Percentiles rank a stretch among this genome's conserved stretches.
Conservation (phyloP, 768 basidiomycete genomes). For the Phanerochaete sordida region DNA sequence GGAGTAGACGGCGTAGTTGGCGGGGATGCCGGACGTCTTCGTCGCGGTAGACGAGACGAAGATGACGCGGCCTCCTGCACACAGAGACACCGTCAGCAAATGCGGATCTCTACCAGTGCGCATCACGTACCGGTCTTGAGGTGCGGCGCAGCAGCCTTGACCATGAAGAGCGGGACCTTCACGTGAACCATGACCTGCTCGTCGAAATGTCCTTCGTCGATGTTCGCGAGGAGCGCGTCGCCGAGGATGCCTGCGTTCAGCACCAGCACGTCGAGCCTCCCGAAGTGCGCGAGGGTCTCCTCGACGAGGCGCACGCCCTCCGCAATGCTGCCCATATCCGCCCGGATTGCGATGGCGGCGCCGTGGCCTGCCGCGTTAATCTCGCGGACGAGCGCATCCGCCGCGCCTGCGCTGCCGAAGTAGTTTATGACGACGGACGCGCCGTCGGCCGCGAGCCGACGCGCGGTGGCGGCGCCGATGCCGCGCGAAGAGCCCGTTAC, state of each 20-base stretch:
- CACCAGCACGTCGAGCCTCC: conserved; percentile 51
- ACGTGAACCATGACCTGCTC: conserved; percentile 51
- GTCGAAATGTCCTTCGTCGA: conserved; percentile 31
- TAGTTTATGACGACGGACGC: conserved; percentile 59
- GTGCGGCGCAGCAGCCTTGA: conserved; percentile 41
- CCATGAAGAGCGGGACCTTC: conserved; percentile 55
- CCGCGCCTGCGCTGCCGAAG: conserved; percentile 35
- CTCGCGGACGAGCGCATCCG: conserved; percentile 20
- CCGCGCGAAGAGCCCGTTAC: conserved; percentile 59
- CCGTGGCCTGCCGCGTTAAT: conserved; percentile 10
- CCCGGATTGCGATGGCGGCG: conserved; percentile 17
- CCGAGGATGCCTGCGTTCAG: conserved; percentile 47
- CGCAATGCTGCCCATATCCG: conserved; percentile 24
- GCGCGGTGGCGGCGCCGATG: conserved; percentile 55
- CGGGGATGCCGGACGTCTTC: conserved; percentile 36
- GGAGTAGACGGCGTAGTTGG: conserved; percentile 47
- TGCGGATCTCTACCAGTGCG: background rate
- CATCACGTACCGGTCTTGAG: conserved; percentile 6
- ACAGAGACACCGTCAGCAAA: background rate
- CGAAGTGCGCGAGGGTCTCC: conserved; percentile 23
- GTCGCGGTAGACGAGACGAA: conserved; percentile 55
- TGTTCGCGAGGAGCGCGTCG: background rate
- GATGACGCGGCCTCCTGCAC: conserved; percentile 46
- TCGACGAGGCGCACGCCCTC: conserved; percentile 22
- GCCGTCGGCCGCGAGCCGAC: conserved; percentile 48